Evolutionary conservation across 1,139 yeast species (phyloP), one percentile per base, ranked within the genome.

Genomic region (Debaryomycetaceae sp.): DNA sequence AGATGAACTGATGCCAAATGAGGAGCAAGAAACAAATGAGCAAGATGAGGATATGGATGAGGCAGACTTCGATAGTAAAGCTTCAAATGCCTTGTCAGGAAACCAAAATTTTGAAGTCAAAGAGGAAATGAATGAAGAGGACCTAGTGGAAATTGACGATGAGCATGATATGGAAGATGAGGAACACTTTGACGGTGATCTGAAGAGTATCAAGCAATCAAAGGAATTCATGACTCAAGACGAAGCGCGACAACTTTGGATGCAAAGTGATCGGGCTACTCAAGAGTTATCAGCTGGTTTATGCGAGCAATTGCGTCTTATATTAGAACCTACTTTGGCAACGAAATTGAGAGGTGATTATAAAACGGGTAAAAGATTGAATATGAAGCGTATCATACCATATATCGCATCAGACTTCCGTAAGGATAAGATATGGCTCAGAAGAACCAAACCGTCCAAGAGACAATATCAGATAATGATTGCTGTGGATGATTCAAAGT

Each of bases 401-500:
- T 95, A 93, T 66, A 93, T 95, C 72, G 99, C 99, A 1, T 87
- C 96, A 41, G 97, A 91, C 59, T 95, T 90, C 80, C 84, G 96
- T 59, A 93, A 93, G 65, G 99, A 95, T 66, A 95, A 95, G 73
- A 95, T 95, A 50, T 95, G 99, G 99, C 77, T 95, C 70, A 81
- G 97, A 61, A 83, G 99, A 67, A 91, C 98, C 6, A 93, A 93
- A 62, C 99, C 99, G 44, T 87, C 96, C 52, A 93, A 95, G 69
- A 83, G 99, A 58, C 95, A 91, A 62, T 95, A 93, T 65, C 99
- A 95, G 69, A 87, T 95, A 51, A 88, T 95, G 97, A 87, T 95
- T 54, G 93, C 99, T 0, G 88, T 95, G 41, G 99, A 95, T 69
- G 97, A 95, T 62, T 93, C 99, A 39, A 90, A 89, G 63, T 91